phyloP scores from a whole-genome alignment of 2,329 filamentous ascomycete genomes.

The Aspergillus ruber region DNA sequence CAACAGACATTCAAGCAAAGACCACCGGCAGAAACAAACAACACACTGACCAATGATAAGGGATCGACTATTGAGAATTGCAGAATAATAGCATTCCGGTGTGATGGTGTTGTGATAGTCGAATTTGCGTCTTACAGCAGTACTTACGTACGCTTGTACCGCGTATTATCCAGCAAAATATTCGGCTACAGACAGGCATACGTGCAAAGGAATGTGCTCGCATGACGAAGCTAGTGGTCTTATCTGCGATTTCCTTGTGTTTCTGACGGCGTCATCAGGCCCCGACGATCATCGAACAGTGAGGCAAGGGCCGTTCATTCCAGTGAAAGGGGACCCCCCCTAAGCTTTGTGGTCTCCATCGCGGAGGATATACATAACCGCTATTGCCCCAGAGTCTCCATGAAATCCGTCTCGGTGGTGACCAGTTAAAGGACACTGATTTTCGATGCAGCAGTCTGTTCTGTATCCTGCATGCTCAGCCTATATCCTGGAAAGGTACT shows the following conservation, averaged over 20 bases:
- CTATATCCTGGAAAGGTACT: conserved; percentile 7
- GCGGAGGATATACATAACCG: not conserved
- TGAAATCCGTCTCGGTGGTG: not conserved
- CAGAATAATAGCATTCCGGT: not conserved
- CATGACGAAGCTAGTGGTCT: not conserved
- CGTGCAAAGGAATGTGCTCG: not conserved
- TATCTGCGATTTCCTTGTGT: not conserved
- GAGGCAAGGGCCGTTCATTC: not conserved
- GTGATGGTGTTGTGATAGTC: not conserved
- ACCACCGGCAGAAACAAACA: no score
- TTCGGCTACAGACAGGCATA: no score
- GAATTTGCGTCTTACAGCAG: not conserved
- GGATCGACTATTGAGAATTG: not conserved
- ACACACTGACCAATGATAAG: no score
- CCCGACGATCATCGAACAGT: not conserved
- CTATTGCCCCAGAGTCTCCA: not conserved
- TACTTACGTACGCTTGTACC: not conserved
- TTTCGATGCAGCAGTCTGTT: not conserved
- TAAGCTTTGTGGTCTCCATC: not conserved
- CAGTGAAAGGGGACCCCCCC: not conserved
- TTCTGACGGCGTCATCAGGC: not conserved
- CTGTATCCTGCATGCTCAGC: not conserved
- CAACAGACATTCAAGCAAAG: no score
- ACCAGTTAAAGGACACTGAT: not conserved
- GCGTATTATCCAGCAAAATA: not conserved